Percentiles rank a stretch among this genome's conserved stretches.
These are phyloP conservation scores for Pyrus bretschneideri DNA, from an alignment of 306 rosid genomes.

Conservation along the genomic window DNA sequence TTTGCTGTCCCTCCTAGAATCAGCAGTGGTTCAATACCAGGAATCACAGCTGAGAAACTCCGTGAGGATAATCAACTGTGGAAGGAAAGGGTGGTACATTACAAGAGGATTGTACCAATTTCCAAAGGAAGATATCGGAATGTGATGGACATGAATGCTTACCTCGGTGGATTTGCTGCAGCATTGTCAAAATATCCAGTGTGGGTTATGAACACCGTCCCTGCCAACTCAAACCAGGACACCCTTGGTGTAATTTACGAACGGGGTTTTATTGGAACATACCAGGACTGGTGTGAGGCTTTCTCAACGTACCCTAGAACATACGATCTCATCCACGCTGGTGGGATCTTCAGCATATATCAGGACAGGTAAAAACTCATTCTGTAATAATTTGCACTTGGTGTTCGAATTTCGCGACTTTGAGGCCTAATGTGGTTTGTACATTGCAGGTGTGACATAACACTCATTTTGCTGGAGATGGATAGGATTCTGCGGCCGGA, in stretches of 20 bases:
- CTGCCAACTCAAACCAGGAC: constrained; percentile 58
- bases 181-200: constrained; percentile 56
- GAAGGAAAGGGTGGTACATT: constrained; percentile 59
- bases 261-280: constrained; percentile 83
- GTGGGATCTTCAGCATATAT: constrained; percentile 65
- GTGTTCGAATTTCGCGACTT: not conserved
- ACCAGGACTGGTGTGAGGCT: constrained; percentile 96
- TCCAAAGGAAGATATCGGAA: constrained; percentile 64
- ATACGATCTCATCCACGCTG: constrained; percentile 89
- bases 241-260: constrained; percentile 78
- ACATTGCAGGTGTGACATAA: constrained; percentile 66
- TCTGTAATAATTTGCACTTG: not conserved
- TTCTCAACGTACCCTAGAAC: constrained; percentile 96
- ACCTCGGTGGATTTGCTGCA: constrained; percentile 89
- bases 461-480: constrained; percentile 68
- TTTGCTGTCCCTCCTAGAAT: constrained; percentile 73
- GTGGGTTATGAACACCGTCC: constrained; percentile 94
- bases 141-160: constrained; percentile 88
- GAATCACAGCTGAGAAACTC: constrained; percentile 44
- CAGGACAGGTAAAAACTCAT: constrained; percentile 59
- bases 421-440: not conserved
- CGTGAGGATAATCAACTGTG: constrained; percentile 58
- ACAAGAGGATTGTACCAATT: constrained; percentile 52
- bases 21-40: constrained; percentile 56
- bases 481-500: constrained; percentile 95